Evolutionary conservation across 805 yeast species (phyloP).

Genomic region (Clavispora carvajalis): DNA sequence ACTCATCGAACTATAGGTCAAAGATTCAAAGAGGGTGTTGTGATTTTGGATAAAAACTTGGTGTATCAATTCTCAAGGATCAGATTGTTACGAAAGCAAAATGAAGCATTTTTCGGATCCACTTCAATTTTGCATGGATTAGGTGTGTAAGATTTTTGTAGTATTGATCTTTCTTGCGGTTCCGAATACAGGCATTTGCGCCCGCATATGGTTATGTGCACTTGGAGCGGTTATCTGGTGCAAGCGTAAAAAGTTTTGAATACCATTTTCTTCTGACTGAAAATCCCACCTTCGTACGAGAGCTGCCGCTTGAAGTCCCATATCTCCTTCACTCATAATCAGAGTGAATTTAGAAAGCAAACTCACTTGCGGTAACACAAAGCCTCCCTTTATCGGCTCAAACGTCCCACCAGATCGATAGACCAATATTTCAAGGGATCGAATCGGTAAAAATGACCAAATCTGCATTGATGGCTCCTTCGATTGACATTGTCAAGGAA

Average conservation of each 20-base stretch:
- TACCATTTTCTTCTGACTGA: slow-evolving; percentile 3
- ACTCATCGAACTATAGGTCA: slow-evolving; percentile 36
- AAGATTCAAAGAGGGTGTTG: too few relatives aligned
- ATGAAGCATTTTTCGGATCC: too few relatives aligned
- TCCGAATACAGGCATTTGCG: too few relatives aligned
- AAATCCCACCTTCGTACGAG: slow-evolving; percentile 28
- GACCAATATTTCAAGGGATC: too few relatives aligned
- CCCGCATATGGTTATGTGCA: neutral
- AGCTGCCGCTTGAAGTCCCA: slow-evolving; percentile 47
- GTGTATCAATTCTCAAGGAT: too few relatives aligned
- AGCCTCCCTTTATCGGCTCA: neutral
- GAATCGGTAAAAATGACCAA: neutral
- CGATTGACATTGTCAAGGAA: slow-evolving; percentile 12
- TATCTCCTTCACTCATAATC: slow-evolving; percentile 22
- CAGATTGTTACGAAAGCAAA: too few relatives aligned
- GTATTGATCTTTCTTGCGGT: too few relatives aligned
- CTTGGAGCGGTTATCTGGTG: neutral
- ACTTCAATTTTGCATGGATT: too few relatives aligned
- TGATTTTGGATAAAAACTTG: neutral
- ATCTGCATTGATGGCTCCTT: slow-evolving; percentile 18
- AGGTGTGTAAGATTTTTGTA: too few relatives aligned
- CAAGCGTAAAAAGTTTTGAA: neutral
- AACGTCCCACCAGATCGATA: neutral
- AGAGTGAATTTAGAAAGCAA: neutral
- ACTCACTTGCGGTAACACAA: neutral